Evolutionary conservation across 2,329 filamentous ascomycete genomes (phyloP).

Genomic region (Aspergillus sp.): DNA sequence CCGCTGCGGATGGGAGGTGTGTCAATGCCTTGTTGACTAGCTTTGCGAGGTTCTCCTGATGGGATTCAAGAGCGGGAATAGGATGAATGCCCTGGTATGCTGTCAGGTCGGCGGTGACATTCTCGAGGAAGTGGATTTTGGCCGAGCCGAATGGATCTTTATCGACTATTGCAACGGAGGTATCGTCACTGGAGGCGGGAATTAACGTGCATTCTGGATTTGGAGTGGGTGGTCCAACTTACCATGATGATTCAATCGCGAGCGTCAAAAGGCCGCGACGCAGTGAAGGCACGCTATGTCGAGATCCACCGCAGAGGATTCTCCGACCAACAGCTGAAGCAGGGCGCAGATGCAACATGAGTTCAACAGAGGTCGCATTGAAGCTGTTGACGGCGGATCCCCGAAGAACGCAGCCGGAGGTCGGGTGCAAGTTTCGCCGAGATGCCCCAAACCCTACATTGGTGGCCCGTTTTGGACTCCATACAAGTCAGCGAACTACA

Average conservation of each 20-base stretch:
- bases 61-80: constrained; percentile 69
- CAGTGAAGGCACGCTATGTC: not conserved
- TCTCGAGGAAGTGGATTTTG: constrained; percentile 73
- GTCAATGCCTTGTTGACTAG: constrained; percentile 66
- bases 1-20: constrained; percentile 48
- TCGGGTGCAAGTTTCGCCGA: not conserved
- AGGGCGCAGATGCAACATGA: constrained; percentile 28
- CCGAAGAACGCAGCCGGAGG: not conserved
- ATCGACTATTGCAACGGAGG: constrained; percentile 65
- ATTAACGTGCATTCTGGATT: not conserved
- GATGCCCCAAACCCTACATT: not conserved
- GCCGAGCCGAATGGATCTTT: constrained; percentile 82
- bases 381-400: not conserved
- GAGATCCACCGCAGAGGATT: constrained; percentile 11
- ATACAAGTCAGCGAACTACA: too few species aligned
- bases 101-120: constrained; percentile 76
- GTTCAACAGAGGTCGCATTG: not conserved
- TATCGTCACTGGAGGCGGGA: constrained; percentile 64
- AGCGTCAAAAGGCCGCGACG: constrained; percentile 42
- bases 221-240: constrained; percentile 4
- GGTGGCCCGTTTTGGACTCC: too few species aligned
- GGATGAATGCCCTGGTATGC: constrained; percentile 78
- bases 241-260: constrained; percentile 50
- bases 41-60: constrained; percentile 67
- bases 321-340: constrained; percentile 21